phyloP scores from a whole-genome alignment of 768 basidiomycete species.

The Phylloporus rhodoxanthus region DNA sequence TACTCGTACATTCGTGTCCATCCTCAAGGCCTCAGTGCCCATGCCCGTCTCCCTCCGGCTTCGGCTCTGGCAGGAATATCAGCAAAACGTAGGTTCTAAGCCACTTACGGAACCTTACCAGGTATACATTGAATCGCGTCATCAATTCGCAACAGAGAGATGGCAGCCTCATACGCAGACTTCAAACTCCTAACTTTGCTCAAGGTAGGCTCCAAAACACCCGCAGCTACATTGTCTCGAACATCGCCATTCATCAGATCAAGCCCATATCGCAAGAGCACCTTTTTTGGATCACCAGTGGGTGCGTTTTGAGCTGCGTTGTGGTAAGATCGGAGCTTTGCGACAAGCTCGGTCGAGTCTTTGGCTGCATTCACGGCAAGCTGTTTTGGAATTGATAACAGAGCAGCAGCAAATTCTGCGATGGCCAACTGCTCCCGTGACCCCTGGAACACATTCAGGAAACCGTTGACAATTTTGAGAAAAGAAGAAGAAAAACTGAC shows the following conservation, averaged over 20 bases:
- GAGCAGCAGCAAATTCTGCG: constrained; percentile 93
- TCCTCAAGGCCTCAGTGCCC: constrained; percentile 45
- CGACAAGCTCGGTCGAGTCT: constrained; percentile 95
- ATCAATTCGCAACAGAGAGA: constrained; percentile 90
- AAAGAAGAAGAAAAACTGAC: constrained; percentile 42
- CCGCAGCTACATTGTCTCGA: constrained; percentile 89
- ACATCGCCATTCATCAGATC: constrained; percentile 94
- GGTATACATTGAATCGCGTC: constrained; percentile 91
- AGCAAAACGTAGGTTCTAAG: constrained; percentile 11
- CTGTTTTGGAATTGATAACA: constrained; percentile 93
- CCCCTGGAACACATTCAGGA: constrained; percentile 49
- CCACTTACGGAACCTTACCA: constrained; percentile 40
- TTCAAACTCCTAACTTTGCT: constrained; percentile 97
- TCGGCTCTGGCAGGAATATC: constrained; percentile 47
- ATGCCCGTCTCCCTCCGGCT: constrained; percentile 66
- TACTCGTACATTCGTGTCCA: constrained; percentile 8
- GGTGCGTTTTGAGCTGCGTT: constrained; percentile 93
- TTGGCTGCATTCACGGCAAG: constrained; percentile 98
- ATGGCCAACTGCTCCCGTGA: constrained; percentile 98
- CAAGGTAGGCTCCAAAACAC: constrained; percentile 93
- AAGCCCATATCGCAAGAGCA: constrained; percentile 84
- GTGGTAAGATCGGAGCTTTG: constrained; percentile 95
- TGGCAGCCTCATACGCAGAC: constrained; percentile 94
- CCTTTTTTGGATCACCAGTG: constrained; percentile 85
- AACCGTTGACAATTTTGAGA: background rate